Evolutionary conservation across 805 yeast species (phyloP), one percentile per base, ranked within the genome.

Genomic region (Blastobotrys muscicola): DNA sequence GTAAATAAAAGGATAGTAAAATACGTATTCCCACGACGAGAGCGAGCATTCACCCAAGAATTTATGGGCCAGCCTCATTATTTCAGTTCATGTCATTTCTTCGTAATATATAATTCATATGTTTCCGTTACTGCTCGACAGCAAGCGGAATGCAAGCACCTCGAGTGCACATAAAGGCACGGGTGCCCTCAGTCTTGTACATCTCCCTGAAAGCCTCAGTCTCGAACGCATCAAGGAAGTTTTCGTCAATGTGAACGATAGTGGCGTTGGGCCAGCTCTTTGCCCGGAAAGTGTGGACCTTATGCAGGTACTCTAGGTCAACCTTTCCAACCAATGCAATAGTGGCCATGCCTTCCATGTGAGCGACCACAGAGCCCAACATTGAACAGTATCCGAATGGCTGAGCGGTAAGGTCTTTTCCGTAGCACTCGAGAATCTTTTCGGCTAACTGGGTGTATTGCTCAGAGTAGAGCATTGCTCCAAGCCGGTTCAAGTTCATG

Each of bases 401-500:
- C 43, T 53, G 57, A 2, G 56, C 56, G 9, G 44, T 35, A 3
- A 53, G 36, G 36, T 53, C 57, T 3, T 36, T 36, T 10, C 53
- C 52, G 38, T 48, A 53, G 43, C 57, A 52, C 3, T 42, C 38
- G 8, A 53, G 40, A 3, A 49, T 29, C 6, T 32, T 44, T 13
- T 32, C 30, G 3, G 56, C 54, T 23, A 41, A 30, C 29, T 12
- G 16, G 30, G 44, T 47, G 41, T 42, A 52, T 8, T 36, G 43
- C n/a, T 39, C 16, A 9, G 44, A 38, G 4, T 44, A 45, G 8
- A 44, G 33, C 15, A 52, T 36, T 10, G 45, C 36, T 23, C 34
- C 44, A 5, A 65, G 57, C 6, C 63, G 45, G 38, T 36, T 44
- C 20, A 66, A 51, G 42, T 66, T 66, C 23, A 35, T 26, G 3